phyloP scores from a whole-genome alignment of 768 basidiomycete genomes.

The Pholiota molesta region DNA sequence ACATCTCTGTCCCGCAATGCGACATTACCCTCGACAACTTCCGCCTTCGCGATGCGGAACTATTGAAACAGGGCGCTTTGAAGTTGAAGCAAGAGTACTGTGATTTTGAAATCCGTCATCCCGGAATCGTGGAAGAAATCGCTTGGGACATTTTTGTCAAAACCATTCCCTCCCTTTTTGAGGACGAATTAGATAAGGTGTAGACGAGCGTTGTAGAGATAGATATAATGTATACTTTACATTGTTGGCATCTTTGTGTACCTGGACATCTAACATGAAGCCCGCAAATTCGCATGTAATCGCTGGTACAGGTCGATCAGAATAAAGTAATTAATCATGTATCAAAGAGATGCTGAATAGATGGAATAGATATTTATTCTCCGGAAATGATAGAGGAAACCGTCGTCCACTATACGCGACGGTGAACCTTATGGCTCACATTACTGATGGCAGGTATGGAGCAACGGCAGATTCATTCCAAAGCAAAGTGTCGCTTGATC shows the following conservation, averaged over 20 bases:
- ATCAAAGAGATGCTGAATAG: neutral
- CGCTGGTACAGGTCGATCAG: too few relatives aligned
- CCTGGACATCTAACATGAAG: too few relatives aligned
- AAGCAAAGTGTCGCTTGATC: neutral
- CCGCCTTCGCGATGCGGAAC: constrained; percentile 45
- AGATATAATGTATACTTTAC: too few relatives aligned
- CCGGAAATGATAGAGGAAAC: neutral
- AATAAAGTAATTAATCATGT: neutral
- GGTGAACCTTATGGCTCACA: neutral
- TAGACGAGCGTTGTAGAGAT: neutral
- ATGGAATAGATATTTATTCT: neutral
- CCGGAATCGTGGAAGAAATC: constrained; percentile 18
- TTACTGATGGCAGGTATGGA: neutral
- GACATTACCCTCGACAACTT: constrained; percentile 47
- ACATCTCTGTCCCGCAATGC: constrained; percentile 36
- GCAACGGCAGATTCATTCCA: neutral
- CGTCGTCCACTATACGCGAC: too few relatives aligned
- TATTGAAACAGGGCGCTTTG: constrained; percentile 33
- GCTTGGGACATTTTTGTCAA: constrained; percentile 22
- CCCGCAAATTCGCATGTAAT: too few relatives aligned
- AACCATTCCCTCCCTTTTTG: neutral
- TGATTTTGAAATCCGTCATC: constrained; percentile 14
- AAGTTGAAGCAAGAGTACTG: constrained; percentile 22
- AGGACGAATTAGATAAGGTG: neutral
- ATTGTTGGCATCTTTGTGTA: too few relatives aligned